A percentile compares a stretch with the other conserved stretches of the same genome.
Evolutionary conservation across 1,139 yeast genomes (phyloP).

Genomic region (Sugiyamaella castrensis): DNA sequence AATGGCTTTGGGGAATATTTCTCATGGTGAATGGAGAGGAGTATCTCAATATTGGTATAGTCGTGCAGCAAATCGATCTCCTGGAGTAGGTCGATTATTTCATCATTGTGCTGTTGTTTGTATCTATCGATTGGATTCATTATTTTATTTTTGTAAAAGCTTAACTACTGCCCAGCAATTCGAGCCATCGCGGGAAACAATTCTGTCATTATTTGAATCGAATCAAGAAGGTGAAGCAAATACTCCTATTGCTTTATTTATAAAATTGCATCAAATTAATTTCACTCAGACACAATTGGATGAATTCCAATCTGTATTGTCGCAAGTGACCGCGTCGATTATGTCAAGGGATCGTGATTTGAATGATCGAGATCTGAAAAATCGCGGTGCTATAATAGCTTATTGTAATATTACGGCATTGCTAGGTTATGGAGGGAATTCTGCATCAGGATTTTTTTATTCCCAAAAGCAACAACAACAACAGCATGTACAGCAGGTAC

Average conservation of each 20-base stretch:
- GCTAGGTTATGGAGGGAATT: conserved; percentile 27
- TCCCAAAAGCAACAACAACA: background rate
- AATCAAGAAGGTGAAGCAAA: conserved; percentile 19
- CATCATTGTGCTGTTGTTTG: conserved; percentile 35
- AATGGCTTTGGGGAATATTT: conserved; percentile 26
- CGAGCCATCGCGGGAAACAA: conserved; percentile 27
- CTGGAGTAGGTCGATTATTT: conserved; percentile 36
- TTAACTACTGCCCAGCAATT: conserved; percentile 29
- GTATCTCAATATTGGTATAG: conserved; percentile 36
- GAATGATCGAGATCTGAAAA: conserved; percentile 17
- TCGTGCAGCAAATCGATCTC: conserved; percentile 30
- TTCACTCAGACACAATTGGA: conserved; percentile 12
- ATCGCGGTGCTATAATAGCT: conserved; percentile 28
- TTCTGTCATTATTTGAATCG: conserved; percentile 25
- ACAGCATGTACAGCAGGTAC: background rate
- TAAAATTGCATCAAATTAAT: conserved; percentile 24
- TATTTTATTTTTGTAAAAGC: conserved; percentile 35
- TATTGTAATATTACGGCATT: conserved; percentile 31
- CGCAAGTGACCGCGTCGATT: conserved; percentile 15
- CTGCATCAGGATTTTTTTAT: conserved; percentile 7
- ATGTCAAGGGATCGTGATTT: conserved; percentile 12
- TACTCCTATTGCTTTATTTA: conserved; percentile 21
- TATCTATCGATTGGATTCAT: conserved; percentile 29
- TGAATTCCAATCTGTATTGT: conserved; percentile 10
- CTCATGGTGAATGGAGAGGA: conserved; percentile 32